A percentile compares a stretch with the other conserved stretches of the same genome.
Conservation (phyloP, 768 basidiomycete species). For the Candolleomyces eurysporus region DNA sequence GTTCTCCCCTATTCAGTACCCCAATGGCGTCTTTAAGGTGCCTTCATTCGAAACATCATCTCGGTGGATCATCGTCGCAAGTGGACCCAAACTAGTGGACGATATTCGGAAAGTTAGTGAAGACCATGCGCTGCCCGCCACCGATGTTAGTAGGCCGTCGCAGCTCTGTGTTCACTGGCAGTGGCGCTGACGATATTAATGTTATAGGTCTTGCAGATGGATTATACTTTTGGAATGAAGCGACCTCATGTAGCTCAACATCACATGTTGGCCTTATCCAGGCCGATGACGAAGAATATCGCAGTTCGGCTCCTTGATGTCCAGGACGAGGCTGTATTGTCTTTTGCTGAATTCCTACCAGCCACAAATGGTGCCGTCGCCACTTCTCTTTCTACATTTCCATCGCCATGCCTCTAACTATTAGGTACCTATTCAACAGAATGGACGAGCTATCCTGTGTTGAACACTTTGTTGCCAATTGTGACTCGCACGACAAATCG, state of each 20-base stretch:
- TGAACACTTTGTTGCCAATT: conserved; percentile 26
- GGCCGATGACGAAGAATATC: conserved; percentile 37
- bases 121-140: conserved; percentile 26
- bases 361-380: conserved; percentile 19
- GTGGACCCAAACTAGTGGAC: conserved; percentile 26
- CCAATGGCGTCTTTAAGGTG: conserved; percentile 25
- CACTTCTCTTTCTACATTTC: neutral
- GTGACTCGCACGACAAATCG: conserved; percentile 38
- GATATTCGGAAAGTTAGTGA: conserved; percentile 40
- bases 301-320: conserved; percentile 36
- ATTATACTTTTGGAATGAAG: neutral
- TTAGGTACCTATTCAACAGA: conserved; percentile 17
- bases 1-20: conserved; percentile 18
- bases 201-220: neutral
- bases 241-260: conserved; percentile 22
- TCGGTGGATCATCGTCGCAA: conserved; percentile 40
- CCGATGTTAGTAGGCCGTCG: conserved; percentile 28
- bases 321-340: conserved; percentile 40
- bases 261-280: conserved; percentile 29
- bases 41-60: conserved; percentile 10
- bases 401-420: neutral
- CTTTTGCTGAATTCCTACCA: conserved; percentile 40
- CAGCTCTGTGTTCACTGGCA: neutral
- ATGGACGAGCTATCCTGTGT: conserved; percentile 29
- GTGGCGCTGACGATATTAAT: neutral